Evolutionary conservation across 2,329 filamentous ascomycete genomes (phyloP).

Genomic region (Penicillium psychrosexuale): DNA sequence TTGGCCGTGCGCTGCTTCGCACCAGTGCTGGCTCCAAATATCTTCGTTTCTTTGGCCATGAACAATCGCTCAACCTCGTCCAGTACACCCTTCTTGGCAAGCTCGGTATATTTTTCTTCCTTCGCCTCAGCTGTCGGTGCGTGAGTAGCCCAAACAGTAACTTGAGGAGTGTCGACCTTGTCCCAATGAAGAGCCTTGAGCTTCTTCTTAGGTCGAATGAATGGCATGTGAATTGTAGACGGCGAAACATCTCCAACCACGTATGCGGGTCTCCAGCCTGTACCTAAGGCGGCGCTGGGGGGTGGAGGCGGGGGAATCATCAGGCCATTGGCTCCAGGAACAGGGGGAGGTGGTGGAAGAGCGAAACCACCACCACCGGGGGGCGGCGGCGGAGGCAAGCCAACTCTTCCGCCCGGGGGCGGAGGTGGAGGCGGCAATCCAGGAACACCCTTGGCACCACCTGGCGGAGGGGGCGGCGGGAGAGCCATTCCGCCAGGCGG

Average conservation of each 20-base stretch:
- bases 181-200: slow-evolving; percentile 99
- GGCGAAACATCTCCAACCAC: slow-evolving; percentile 60
- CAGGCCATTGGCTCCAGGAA: slow-evolving; percentile 39
- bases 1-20: slow-evolving; percentile 82
- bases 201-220: slow-evolving; percentile 95
- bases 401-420: slow-evolving; percentile 35
- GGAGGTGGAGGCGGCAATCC: slow-evolving; percentile 45
- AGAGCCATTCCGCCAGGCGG: slow-evolving; percentile 40
- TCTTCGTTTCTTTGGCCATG: slow-evolving; percentile 93
- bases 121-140: slow-evolving; percentile 81
- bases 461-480: slow-evolving; percentile 44
- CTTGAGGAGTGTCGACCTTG: slow-evolving; percentile 88
- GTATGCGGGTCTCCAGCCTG: slow-evolving; percentile 64
- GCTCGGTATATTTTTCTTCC: slow-evolving; percentile 92
- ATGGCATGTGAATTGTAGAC: slow-evolving; percentile 66
- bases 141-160: slow-evolving; percentile 89
- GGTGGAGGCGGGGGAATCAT: slow-evolving; percentile 62
- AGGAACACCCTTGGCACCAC: slow-evolving; percentile 44
- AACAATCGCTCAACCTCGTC: slow-evolving; percentile 98
- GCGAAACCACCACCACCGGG: slow-evolving; percentile 41
- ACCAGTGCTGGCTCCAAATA: slow-evolving; percentile 63
- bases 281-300: slow-evolving; percentile 60
- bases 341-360: slow-evolving; percentile 51
- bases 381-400: slow-evolving; percentile 36
- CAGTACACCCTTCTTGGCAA: slow-evolving; percentile 89